Conservation (phyloP, 1,284 basidiomycete genomes). For the Rhodotorula sp. region DNA sequence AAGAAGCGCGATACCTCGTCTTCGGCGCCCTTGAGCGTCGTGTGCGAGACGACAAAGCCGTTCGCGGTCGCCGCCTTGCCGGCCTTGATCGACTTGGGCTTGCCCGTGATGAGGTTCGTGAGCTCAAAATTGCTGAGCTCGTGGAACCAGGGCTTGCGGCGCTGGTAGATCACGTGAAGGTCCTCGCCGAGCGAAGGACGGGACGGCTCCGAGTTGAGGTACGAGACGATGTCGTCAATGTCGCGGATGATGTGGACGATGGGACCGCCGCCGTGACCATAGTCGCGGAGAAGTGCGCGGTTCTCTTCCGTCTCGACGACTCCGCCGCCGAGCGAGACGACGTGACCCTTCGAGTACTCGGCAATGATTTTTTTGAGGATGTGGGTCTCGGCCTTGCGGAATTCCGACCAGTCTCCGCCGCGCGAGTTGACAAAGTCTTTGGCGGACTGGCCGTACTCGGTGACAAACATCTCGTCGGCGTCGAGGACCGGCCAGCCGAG, state of each 20-base stretch:
- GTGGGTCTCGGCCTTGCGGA: slow-evolving; percentile 57
- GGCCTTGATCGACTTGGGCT: slow-evolving; percentile 30
- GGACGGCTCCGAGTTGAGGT: slow-evolving; percentile 70
- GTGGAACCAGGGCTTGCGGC: slow-evolving; percentile 84
- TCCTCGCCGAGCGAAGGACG: slow-evolving; percentile 85
- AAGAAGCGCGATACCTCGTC: slow-evolving; percentile 65
- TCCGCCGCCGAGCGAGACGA: slow-evolving; percentile 92
- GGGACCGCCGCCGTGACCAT: slow-evolving; percentile 60
- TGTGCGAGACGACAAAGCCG: slow-evolving; percentile 38
- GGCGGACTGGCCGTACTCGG: slow-evolving; percentile 55
- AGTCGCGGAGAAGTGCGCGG: slow-evolving; percentile 66
- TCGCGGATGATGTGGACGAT: slow-evolving; percentile 72
- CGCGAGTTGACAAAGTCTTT: slow-evolving; percentile 73
- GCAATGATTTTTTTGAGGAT: slow-evolving; percentile 49
- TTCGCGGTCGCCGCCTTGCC: slow-evolving; percentile 34
- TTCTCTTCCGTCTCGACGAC: slow-evolving; percentile 83
- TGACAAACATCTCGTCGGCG: slow-evolving; percentile 65
- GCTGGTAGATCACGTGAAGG: slow-evolving; percentile 73
- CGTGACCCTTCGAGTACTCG: slow-evolving; percentile 56
- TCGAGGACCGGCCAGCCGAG: slow-evolving; percentile 80
- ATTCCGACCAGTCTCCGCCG: slow-evolving; percentile 65
- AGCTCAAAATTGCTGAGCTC: slow-evolving; percentile 83
- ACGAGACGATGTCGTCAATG: slow-evolving; percentile 68
- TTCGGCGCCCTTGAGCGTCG: slow-evolving; percentile 46
- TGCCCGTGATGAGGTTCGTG: slow-evolving; percentile 65